Base-by-base conservation (phyloP, 2,329 filamentous ascomycete genomes). In the Sphaerulina musiva region DNA sequence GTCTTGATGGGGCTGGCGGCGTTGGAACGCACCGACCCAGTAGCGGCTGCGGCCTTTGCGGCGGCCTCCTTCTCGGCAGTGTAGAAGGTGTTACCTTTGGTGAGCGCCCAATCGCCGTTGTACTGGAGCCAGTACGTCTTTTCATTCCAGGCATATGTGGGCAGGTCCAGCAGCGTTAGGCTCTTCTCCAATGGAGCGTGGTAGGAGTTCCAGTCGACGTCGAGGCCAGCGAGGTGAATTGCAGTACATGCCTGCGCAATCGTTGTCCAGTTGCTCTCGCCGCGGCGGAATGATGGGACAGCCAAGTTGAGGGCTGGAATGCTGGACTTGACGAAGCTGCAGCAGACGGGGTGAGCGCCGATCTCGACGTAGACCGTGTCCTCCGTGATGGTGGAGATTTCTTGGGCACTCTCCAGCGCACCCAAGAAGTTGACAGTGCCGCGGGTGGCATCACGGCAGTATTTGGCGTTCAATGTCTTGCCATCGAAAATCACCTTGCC, bases 121-220 rank as follows among this genome's bases (percentile, higher is more conserved):
- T 73, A 73, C 29, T 65, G 59, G 14, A 72, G 61, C 70, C 70
- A 73, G 61, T 70, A 71, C 17, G 63, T 64, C 56, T 72, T 70
- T 7, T 62, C 47, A 36, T 72, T 59, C 58, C 60, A 73, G 6
- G 46, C 43, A 50, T 73, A 73, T 1, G 64, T 56, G 1, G 83
- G 82, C 2, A 86, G 78, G 39, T 82, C 75, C 71, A 83, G 34
- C 20, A 59, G 0, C 69, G 68, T 34, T 36, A 58, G 0, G 70
- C 67, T 12, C 73, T 61, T 34, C 71, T 68, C 61, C 71, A 73
- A 73, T 70, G 76, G 8, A 68, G 65, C 67, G 29, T 78, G 70
- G 59, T 78, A 83, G 64, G 83, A 82, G 46, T 77, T 75, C 82
- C 83, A 88, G 59, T 81, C 71, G 23, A 87, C 68, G 3, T 74